Evolutionary conservation across 257 asterid genomes (phyloP).

Genomic region (Nicotiana sylvestris): DNA sequence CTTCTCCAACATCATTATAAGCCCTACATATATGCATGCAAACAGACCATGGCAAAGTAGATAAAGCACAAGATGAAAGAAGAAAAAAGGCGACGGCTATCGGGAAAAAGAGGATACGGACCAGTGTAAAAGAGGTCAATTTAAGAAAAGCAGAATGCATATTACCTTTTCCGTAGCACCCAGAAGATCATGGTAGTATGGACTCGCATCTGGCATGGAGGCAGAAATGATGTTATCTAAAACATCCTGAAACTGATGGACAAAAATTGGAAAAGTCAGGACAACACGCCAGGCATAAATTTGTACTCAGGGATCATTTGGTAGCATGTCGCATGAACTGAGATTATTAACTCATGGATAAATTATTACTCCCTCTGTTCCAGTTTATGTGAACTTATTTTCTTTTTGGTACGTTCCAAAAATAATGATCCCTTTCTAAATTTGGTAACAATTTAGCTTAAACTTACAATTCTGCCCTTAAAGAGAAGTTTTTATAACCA

Average conservation of each 20-base stretch:
- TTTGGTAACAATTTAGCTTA: too few species aligned
- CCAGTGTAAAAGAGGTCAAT: not conserved
- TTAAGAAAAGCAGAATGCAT: not conserved
- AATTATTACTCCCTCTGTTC: not conserved
- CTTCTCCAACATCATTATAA: slow-evolving; percentile 1
- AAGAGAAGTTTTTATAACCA: too few species aligned
- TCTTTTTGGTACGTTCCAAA: too few species aligned
- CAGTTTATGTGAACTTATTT: too few species aligned
- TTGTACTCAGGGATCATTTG: not conserved
- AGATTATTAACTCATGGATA: not conserved
- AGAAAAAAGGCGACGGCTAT: not conserved
- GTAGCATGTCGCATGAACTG: not conserved
- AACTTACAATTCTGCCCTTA: too few species aligned
- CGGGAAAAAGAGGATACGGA: not conserved
- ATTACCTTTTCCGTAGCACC: slow-evolving; percentile 61
- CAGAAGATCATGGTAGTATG: slow-evolving; percentile 53
- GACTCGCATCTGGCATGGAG: slow-evolving; percentile 68
- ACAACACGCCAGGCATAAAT: not conserved
- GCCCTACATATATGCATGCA: not conserved
- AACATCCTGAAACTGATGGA: slow-evolving; percentile 39
- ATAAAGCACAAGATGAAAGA: not conserved
- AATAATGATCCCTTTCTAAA: too few species aligned
- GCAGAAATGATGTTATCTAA: slow-evolving; percentile 38
- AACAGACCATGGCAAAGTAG: not conserved
- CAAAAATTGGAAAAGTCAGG: slow-evolving; percentile 1